Base-by-base conservation (phyloP, 495 filamentous ascomycete species). In the Daldinia caldariorum region DNA sequence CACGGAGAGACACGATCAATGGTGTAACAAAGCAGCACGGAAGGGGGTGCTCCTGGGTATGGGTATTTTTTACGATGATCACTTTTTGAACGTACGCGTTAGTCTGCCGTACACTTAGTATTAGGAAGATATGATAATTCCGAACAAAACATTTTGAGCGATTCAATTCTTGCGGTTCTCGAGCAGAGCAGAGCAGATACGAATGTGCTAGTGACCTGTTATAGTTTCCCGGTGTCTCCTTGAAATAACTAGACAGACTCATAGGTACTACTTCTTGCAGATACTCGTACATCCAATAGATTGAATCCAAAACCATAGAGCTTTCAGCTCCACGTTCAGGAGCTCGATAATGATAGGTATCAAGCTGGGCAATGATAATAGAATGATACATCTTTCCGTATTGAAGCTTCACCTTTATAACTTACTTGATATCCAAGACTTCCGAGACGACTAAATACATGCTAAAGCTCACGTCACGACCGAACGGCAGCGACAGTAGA, bases 61-160 rank as follows among this genome's bases (percentile, higher is more conserved):
- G 35, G 5, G 26, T 20, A 54, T 26, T 26, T 22, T 37, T 32
- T 22, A 39, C 58, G 3, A 62, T 57, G 41, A 38, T 62, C 31
- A 50, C 13, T 56, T 69, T 69, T 58, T 18, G 53, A 26, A 26
- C 37, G 26, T 63, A 29, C 54, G 53, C 43, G 37, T 55, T 18
- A 35, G 58, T 31, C 10, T 57, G 32, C 18, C 16, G 43, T 13
- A 47, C 20, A 20, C 9, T 47, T 47, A 47, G 18, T 47, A 47
- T 47, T 47, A 47, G 18, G 16, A 47, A 47, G 20, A 20, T 20
- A 47, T 47, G 43, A 47, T 47, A 47, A 47, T 47, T 47, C 3
- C 18, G 20, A 47, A 47, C 9, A 45, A 45, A 45, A 0, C n/a
- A 47, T 47, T 26, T 26, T 47, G 43, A 22, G 43, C 43, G 43